Conservation (phyloP, 1,284 basidiomycete genomes). For the Melanopsichium pennsylvanicum region DNA sequence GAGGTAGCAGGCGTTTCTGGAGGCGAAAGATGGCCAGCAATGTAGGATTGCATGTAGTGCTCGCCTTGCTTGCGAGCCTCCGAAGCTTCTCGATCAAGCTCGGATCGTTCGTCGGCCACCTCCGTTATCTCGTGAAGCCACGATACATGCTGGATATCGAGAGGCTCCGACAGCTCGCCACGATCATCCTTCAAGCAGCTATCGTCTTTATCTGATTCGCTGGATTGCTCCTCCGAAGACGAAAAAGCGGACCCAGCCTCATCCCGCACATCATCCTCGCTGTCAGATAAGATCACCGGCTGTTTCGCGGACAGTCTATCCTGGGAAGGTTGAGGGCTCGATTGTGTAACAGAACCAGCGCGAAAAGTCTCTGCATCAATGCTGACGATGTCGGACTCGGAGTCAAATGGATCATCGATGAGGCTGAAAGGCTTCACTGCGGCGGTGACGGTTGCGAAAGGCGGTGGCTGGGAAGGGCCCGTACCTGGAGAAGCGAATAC, state of each 20-base stretch:
- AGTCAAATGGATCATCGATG: slow-evolving; percentile 16
- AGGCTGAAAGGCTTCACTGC: slow-evolving; percentile 2
- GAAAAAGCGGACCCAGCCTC: no score
- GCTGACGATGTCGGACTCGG: slow-evolving; percentile 23
- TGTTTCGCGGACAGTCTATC: not conserved
- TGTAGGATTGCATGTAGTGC: slow-evolving; percentile 6
- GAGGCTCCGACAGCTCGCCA: not conserved
- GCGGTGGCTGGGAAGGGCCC: no score
- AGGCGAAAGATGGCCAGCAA: not conserved
- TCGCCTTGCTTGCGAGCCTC: slow-evolving; percentile 9
- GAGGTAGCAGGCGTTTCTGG: slow-evolving; percentile 5
- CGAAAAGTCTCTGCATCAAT: slow-evolving; percentile 11
- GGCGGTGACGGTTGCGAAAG: no score
- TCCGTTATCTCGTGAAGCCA: slow-evolving; percentile 9
- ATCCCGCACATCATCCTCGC: slow-evolving; percentile 1
- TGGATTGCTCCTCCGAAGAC: no score
- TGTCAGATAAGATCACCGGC: slow-evolving; percentile 9
- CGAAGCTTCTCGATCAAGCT: not conserved
- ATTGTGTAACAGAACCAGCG: not conserved
- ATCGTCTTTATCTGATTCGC: no score
- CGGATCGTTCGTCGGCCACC: not conserved
- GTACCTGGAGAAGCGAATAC: not conserved
- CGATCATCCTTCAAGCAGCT: not conserved
- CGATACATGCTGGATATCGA: not conserved
- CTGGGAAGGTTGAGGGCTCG: not conserved